Percentiles rank a stretch among this genome's conserved stretches.
phyloP scores from a whole-genome alignment of 352 stramenopile genomes.

The Phytopythium helicoides region DNA sequence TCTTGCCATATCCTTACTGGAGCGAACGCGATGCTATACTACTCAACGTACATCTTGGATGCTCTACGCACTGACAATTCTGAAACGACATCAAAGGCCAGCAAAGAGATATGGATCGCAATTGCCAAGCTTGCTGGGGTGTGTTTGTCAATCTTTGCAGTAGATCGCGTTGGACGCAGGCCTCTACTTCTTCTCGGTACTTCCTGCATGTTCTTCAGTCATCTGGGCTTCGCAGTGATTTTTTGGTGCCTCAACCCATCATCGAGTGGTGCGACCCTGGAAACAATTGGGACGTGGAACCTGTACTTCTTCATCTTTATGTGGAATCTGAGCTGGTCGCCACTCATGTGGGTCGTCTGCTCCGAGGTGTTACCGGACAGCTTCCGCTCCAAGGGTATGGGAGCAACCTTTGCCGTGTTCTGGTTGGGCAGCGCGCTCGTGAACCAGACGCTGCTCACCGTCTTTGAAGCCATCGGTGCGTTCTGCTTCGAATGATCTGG shows the following conservation, averaged over 20 bases:
- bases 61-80: slow-evolving; percentile 25
- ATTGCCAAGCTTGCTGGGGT: slow-evolving; percentile 66
- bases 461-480: slow-evolving; percentile 47
- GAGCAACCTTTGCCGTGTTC: slow-evolving; percentile 66
- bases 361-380: slow-evolving; percentile 64
- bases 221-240: slow-evolving; percentile 48
- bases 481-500: too few relatives aligned
- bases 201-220: slow-evolving; percentile 41
- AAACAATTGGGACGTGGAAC: slow-evolving; percentile 53
- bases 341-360: slow-evolving; percentile 76
- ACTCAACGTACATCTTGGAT: slow-evolving; percentile 71
- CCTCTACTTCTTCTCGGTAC: slow-evolving; percentile 60
- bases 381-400: slow-evolving; percentile 72
- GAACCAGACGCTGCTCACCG: slow-evolving; percentile 66
- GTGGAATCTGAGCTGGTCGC: slow-evolving; percentile 75
- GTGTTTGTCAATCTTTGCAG: slow-evolving; percentile 44
- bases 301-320: slow-evolving; percentile 72
- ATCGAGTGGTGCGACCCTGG: slow-evolving; percentile 14
- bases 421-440: slow-evolving; percentile 66
- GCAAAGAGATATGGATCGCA: slow-evolving; percentile 61
- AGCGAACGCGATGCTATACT: slow-evolving; percentile 80
- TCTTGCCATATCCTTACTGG: slow-evolving; percentile 65
- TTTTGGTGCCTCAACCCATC: slow-evolving; percentile 41
- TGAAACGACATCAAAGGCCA: slow-evolving; percentile 17
- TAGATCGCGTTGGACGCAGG: slow-evolving; percentile 59